These are phyloP conservation scores for Rhododendron molle DNA, from an alignment of 148 eudicot genomes.

Conservation along the genomic window DNA sequence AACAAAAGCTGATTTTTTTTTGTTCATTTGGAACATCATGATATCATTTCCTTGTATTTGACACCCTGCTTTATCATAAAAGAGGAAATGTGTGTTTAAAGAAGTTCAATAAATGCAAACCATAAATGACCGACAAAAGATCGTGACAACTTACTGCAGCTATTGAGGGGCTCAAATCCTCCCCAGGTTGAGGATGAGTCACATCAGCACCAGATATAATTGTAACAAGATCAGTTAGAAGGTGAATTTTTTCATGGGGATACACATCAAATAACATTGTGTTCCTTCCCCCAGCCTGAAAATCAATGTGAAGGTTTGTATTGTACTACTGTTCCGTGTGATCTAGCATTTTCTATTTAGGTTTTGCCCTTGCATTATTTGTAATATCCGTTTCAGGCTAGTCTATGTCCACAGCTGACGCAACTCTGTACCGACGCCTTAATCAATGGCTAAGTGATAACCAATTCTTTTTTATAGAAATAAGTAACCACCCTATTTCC, in stretches of 20 bases:
- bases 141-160: too few relatives aligned
- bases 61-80: background rate
- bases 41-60: background rate
- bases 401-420: too few relatives aligned
- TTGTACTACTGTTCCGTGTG: background rate
- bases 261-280: too few relatives aligned
- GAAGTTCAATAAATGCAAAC: background rate
- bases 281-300: conserved; percentile 25
- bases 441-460: background rate
- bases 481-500: background rate
- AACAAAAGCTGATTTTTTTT: background rate
- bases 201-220: too few relatives aligned
- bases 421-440: too few relatives aligned
- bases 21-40: background rate
- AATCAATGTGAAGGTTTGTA: conserved; percentile 80
- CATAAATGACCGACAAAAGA: background rate
- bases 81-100: too few relatives aligned
- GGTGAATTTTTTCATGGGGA: too few relatives aligned
- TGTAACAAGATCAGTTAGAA: too few relatives aligned
- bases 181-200: too few relatives aligned
- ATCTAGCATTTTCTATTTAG: background rate
- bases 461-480: background rate
- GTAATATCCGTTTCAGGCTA: background rate
- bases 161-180: too few relatives aligned
- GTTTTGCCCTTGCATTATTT: background rate